Percentiles rank a stretch among this genome's conserved stretches.
Evolutionary conservation across 192 early-diverging fungal species (phyloP).

Genomic region (Phlyctochytrium planicorne): DNA sequence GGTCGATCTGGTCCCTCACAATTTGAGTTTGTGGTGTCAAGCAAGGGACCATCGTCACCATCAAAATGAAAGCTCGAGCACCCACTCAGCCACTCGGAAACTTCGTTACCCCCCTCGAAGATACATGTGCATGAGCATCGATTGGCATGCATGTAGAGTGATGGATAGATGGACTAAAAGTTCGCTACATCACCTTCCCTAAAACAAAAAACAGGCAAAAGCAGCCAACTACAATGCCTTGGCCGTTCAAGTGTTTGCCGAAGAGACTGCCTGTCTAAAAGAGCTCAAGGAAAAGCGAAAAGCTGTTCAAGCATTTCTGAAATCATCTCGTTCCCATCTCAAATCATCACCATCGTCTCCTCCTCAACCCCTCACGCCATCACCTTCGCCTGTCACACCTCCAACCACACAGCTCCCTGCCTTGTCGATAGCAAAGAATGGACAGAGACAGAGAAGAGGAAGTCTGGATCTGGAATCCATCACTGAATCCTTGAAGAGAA

Average conservation of each 20-base stretch:
- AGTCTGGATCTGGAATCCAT: neutral
- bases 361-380: neutral
- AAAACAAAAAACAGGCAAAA: slow-evolving; percentile 7
- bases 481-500: neutral
- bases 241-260: slow-evolving; percentile 33
- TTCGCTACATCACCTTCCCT: too few species aligned
- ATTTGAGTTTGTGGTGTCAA: too few species aligned
- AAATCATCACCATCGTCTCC: too few species aligned
- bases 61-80: too few species aligned
- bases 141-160: too few species aligned
- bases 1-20: too few species aligned
- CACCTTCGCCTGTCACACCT: neutral
- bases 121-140: too few species aligned
- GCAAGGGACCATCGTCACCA: too few species aligned
- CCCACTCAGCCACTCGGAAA: too few species aligned
- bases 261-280: slow-evolving; percentile 33
- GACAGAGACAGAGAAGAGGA: neutral
- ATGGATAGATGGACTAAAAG: too few species aligned
- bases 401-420: neutral
- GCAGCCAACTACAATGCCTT: slow-evolving; percentile 37
- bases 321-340: neutral
- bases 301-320: slow-evolving; percentile 15
- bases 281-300: slow-evolving; percentile 25
- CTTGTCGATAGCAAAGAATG: neutral
- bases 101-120: too few species aligned